phyloP scores from a whole-genome alignment of 345 rosid species.

The Hibiscus tridactylites region DNA sequence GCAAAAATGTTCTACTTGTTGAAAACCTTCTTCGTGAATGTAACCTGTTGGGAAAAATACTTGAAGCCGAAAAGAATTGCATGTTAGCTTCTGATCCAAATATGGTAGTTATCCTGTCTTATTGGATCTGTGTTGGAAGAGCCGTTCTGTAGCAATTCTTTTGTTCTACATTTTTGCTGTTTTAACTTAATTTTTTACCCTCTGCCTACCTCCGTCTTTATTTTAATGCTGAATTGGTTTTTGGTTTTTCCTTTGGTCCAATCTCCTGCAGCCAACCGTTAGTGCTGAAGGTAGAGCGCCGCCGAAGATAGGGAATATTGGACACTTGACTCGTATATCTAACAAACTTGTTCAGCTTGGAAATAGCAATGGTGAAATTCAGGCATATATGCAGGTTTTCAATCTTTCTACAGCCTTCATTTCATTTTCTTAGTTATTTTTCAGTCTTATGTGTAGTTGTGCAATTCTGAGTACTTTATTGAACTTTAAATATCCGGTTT shows the following conservation, averaged over 20 bases:
- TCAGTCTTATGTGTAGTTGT: background rate
- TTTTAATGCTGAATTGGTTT: constrained; percentile 3
- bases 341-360: constrained; percentile 79
- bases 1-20: constrained; percentile 50
- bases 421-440: background rate
- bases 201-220: background rate
- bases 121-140: background rate
- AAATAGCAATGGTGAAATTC: constrained; percentile 52
- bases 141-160: background rate
- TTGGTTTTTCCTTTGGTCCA: constrained; percentile 3
- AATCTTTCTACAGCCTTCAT: background rate
- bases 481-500: background rate
- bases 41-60: constrained; percentile 62
- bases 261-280: constrained; percentile 55
- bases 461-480: background rate
- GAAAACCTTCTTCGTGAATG: constrained; percentile 68
- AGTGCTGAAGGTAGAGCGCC: constrained; percentile 59
- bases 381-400: constrained; percentile 63
- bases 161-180: constrained; percentile 7
- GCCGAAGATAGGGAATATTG: constrained; percentile 77
- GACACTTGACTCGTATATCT: constrained; percentile 78
- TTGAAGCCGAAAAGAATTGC: constrained; percentile 56
- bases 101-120: constrained; percentile 40
- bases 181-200: background rate
- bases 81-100: constrained; percentile 37